Evolutionary conservation across 2,329 filamentous ascomycete species (phyloP), one percentile per base, ranked within the genome.

Genomic region (Albifimbria verrucaria): DNA sequence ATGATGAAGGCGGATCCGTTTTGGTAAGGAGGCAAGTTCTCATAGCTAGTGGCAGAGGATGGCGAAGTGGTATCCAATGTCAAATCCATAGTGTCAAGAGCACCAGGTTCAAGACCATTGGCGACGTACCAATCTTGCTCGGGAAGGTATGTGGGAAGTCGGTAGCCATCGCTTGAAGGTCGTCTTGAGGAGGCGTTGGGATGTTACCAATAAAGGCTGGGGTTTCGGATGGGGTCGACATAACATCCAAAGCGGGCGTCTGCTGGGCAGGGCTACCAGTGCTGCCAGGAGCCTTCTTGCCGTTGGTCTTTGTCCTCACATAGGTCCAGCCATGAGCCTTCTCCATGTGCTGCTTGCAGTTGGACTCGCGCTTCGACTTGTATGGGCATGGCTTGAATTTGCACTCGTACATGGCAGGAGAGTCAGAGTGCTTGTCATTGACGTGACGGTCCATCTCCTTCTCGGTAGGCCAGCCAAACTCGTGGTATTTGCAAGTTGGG

Each of bases 281-380:
- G 52, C 76, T 73, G 60, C 68, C 71, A 52, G 66, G 61, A 36
- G 63, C 60, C 68, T 80, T 84, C 74, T 88, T 90, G 68, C 89
- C 89, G 66, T 95, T 96, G 70, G 88, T 92, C 81, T 97, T 97
- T 55, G 91, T 93, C 59, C 93, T 89, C 52, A 92, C 81, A 62
- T 97, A 97, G n/a, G 80, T 79, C 88, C 90, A 96, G 54, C 87
- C 87, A 65, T 97, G 92, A 1, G 90, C 88, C 73, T 97, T 97
- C 77, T 97, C 93, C 92, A 97, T 97, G 74, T 97, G 92, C 72
- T 97, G 93, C 70, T 97, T 97, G 82, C 91, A 95, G 72, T 97
- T 97, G 57, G 89, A 94, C 75, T 96, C 89, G 54, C 92, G 88
- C 79, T 97, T 97, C 11, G 92, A 96, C 66, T 91, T 89, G 77